Conservation (phyloP, 129 eudicot genomes). For the Pittosporum tobira region DNA sequence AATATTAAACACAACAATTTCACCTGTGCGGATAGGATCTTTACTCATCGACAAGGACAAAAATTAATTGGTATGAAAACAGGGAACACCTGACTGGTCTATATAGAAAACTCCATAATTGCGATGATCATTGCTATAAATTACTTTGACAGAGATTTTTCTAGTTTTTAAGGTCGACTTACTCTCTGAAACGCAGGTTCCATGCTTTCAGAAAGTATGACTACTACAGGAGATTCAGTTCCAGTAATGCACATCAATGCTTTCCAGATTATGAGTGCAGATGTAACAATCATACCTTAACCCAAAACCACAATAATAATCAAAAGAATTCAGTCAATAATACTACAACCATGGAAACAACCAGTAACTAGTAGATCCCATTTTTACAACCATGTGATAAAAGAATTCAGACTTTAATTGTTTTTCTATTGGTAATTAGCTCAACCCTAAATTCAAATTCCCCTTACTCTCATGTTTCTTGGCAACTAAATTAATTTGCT, state of each 20-base stretch:
- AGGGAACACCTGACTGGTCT: too few relatives aligned
- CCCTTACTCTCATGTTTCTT: not conserved
- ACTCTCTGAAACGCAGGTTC: conserved; percentile 92
- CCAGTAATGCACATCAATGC: conserved; percentile 66
- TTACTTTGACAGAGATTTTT: not conserved
- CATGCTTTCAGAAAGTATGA: conserved; percentile 94
- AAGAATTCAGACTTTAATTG: not conserved
- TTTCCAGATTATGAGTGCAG: conserved; percentile 88
- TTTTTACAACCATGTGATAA: too few relatives aligned
- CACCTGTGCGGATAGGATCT: conserved; percentile 87
- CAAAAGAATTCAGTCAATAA: too few relatives aligned
- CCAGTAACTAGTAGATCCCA: too few relatives aligned
- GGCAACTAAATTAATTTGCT: not conserved
- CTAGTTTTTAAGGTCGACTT: conserved; percentile 6
- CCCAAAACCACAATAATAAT: conserved; percentile 10
- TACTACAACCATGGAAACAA: too few relatives aligned
- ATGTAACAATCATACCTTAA: conserved; percentile 66
- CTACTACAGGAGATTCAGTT: conserved; percentile 85
- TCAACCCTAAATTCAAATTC: too few relatives aligned
- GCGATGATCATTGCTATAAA: not conserved
- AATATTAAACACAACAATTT: conserved; percentile 77
- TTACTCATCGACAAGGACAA: conserved; percentile 65
- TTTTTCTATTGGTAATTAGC: too few relatives aligned
- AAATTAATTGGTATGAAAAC: too few relatives aligned
- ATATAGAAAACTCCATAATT: not conserved